These are phyloP conservation scores for Crinitomyces ghanaensis DNA, from an alignment of 805 yeast species.

Conservation along the genomic window DNA sequence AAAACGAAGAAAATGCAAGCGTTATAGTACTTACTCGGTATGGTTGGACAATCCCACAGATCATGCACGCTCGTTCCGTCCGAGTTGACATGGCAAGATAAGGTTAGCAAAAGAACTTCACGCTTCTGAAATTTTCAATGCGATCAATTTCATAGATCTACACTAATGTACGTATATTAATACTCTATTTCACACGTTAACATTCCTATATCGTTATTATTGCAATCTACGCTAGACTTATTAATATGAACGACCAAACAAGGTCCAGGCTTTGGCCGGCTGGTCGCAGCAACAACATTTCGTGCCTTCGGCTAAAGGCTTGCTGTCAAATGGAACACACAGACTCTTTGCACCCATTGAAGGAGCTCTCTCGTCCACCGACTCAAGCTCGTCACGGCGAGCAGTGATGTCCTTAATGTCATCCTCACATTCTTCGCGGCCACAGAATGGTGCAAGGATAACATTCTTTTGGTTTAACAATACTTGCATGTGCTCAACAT, in stretches of 20 bases:
- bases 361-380: slow-evolving; percentile 91
- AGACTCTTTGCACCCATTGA: slow-evolving; percentile 98
- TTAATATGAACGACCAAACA: slow-evolving; percentile 95
- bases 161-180: no score
- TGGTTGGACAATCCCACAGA: slow-evolving; percentile 87
- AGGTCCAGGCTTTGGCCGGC: slow-evolving; percentile 69
- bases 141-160: no score
- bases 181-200: no score
- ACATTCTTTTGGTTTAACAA: slow-evolving; percentile 84
- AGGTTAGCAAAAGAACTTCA: no score
- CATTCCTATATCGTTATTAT: no score
- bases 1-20: not conserved
- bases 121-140: no score
- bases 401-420: slow-evolving; percentile 81
- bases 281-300: slow-evolving; percentile 74
- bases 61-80: slow-evolving; percentile 91
- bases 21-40: slow-evolving; percentile 38
- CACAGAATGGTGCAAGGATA: slow-evolving; percentile 96
- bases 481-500: slow-evolving; percentile 89
- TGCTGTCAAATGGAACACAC: slow-evolving; percentile 94
- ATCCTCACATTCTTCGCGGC: slow-evolving; percentile 87
- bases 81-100: slow-evolving; percentile 36
- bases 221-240: no score
- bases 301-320: slow-evolving; percentile 59
- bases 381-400: slow-evolving; percentile 70